Conservation (phyloP, 345 rosid genomes). For the Citrus unshiu region DNA sequence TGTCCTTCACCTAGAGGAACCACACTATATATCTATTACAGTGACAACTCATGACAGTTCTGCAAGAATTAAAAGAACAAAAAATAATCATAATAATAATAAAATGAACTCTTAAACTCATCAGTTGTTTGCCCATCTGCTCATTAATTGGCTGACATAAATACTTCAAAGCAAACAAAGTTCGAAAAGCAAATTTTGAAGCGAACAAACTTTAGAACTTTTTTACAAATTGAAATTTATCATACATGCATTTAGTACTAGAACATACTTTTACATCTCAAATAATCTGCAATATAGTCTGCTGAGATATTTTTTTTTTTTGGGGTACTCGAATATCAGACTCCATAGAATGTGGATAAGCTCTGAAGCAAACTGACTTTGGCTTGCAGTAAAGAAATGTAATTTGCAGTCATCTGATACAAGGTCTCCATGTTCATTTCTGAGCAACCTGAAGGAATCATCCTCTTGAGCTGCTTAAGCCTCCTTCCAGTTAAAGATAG, state of each 20-base stretch:
- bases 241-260: neutral
- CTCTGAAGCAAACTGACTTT: conserved; percentile 22
- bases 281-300: too few relatives aligned
- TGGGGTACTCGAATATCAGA: neutral
- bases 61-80: neutral
- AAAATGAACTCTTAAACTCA: neutral
- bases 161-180: neutral
- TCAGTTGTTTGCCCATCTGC: neutral
- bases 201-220: neutral
- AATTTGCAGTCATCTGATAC: conserved; percentile 14
- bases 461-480: conserved; percentile 17
- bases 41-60: neutral
- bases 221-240: neutral
- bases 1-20: neutral
- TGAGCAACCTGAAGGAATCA: neutral
- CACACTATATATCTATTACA: neutral
- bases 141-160: neutral
- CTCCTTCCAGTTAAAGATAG: conserved; percentile 5
- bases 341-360: conserved; percentile 15
- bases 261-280: too few relatives aligned
- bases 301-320: too few relatives aligned
- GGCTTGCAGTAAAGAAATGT: conserved; percentile 16
- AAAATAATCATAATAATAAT: too few relatives aligned
- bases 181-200: too few relatives aligned
- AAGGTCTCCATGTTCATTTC: conserved; percentile 11